Evolutionary conservation across 2,329 filamentous ascomycete species (phyloP).

Genomic region (Xylariaceae sp.): DNA sequence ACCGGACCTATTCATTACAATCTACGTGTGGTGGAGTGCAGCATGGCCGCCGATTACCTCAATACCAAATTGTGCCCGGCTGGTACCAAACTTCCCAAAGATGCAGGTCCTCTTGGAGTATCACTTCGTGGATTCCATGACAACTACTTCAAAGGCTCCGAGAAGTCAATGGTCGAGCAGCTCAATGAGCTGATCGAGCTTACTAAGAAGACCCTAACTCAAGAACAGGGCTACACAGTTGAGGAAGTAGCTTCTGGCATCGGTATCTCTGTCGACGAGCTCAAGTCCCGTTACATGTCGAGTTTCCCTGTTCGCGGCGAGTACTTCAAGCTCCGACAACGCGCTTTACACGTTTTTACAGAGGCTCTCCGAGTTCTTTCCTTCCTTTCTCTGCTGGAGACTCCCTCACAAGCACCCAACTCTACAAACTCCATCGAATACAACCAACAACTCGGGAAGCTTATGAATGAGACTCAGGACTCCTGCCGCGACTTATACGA

Average conservation of each 20-base stretch:
- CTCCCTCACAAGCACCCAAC: conserved; percentile 36
- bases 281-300: conserved; percentile 76
- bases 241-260: conserved; percentile 76
- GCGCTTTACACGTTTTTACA: conserved; percentile 84
- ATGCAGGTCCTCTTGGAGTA: conserved; percentile 77
- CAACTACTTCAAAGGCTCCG: conserved; percentile 62
- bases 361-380: conserved; percentile 82
- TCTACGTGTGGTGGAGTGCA: conserved; percentile 91
- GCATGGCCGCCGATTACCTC: conserved; percentile 72
- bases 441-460: conserved; percentile 67
- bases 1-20: conserved; percentile 96
- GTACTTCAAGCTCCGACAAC: conserved; percentile 80
- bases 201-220: conserved; percentile 65
- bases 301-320: conserved; percentile 87
- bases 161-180: conserved; percentile 58
- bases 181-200: conserved; percentile 69
- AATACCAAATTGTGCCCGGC: conserved; percentile 55
- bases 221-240: conserved; percentile 81
- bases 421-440: conserved; percentile 56
- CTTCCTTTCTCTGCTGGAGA: conserved; percentile 75
- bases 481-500: conserved; percentile 86
- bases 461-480: conserved; percentile 86
- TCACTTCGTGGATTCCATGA: conserved; percentile 86
- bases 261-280: conserved; percentile 62
- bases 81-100: conserved; percentile 62